Evolutionary conservation across 2,329 filamentous ascomycete genomes (phyloP).

Genomic region (Alternaria atra): DNA sequence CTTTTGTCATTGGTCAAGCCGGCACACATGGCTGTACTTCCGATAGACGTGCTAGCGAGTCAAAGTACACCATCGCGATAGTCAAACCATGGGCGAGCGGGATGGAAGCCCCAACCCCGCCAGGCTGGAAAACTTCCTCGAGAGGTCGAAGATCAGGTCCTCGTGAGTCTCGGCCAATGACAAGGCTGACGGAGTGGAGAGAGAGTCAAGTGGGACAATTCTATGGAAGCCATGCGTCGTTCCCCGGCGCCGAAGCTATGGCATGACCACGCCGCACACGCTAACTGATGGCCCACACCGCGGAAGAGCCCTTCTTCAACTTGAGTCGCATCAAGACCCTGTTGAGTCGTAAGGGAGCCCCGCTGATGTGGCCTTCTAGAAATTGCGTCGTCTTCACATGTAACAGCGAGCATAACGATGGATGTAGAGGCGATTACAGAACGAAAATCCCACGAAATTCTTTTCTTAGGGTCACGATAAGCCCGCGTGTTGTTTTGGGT

Average conservation of each 20-base stretch:
- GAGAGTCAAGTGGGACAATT: conserved; percentile 29
- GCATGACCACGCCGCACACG: conserved; percentile 36
- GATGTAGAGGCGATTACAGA: conserved; percentile 4
- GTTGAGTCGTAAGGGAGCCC: conserved; percentile 36
- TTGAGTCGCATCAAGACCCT: conserved; percentile 44
- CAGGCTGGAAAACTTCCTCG: conserved; percentile 35
- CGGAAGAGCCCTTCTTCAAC: conserved; percentile 36
- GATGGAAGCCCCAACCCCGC: conserved; percentile 37
- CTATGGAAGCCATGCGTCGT: conserved; percentile 50
- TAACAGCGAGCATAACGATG: conserved; percentile 12
- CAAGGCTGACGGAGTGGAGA: conserved; percentile 48
- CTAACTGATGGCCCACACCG: conserved; percentile 25
- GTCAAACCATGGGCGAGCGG: conserved; percentile 27
- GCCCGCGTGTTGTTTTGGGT: conserved; percentile 20
- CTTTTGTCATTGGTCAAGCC: conserved; percentile 14
- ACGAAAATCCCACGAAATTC: conserved; percentile 14
- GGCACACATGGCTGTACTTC: conserved; percentile 18
- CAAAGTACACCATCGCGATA: conserved; percentile 22
- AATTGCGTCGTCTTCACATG: conserved; percentile 27
- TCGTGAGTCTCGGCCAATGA: conserved; percentile 45
- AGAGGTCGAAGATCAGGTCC: conserved; percentile 48
- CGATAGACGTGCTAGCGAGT: conserved; percentile 27
- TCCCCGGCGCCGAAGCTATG: conserved; percentile 50
- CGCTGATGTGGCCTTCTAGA: conserved; percentile 47
- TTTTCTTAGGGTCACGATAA: conserved; percentile 33